Evolutionary conservation across 352 stramenopile genomes (phyloP).

Genomic region (Globisporangium heterothallicum): DNA sequence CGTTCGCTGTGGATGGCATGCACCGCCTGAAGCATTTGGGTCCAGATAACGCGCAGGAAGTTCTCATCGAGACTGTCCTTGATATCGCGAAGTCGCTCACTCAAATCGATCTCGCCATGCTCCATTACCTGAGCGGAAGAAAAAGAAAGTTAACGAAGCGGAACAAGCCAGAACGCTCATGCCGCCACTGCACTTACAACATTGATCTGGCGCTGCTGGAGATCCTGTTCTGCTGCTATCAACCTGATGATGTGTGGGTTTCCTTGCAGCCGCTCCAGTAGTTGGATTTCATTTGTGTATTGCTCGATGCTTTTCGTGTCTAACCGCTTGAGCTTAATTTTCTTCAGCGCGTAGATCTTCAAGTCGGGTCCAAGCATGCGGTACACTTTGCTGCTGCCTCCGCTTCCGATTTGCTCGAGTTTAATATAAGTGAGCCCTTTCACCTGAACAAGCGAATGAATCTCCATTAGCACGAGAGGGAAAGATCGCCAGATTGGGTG

Average conservation of each 20-base stretch:
- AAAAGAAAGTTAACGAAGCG: background rate
- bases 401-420: conserved; percentile 95
- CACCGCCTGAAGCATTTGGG: conserved; percentile 98
- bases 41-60: conserved; percentile 97
- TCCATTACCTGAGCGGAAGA: conserved; percentile 90
- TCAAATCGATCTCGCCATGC: conserved; percentile 96
- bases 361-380: conserved; percentile 90
- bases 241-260: conserved; percentile 96
- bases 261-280: conserved; percentile 90
- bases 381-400: conserved; percentile 97
- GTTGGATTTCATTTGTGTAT: conserved; percentile 97
- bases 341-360: conserved; percentile 97
- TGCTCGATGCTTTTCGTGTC: conserved; percentile 89
- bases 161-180: background rate
- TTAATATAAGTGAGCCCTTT: conserved; percentile 92
- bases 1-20: conserved; percentile 94
- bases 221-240: conserved; percentile 92
- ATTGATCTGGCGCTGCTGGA: conserved; percentile 64
- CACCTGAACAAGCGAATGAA: conserved; percentile 40
- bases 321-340: conserved; percentile 93
- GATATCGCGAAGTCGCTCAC: conserved; percentile 84
- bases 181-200: conserved; percentile 29
- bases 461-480: background rate
- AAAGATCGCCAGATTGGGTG: background rate
- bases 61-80: conserved; percentile 92